Conservation (phyloP, 2,329 filamentous ascomycete species). For the Aspergillus hortae region DNA sequence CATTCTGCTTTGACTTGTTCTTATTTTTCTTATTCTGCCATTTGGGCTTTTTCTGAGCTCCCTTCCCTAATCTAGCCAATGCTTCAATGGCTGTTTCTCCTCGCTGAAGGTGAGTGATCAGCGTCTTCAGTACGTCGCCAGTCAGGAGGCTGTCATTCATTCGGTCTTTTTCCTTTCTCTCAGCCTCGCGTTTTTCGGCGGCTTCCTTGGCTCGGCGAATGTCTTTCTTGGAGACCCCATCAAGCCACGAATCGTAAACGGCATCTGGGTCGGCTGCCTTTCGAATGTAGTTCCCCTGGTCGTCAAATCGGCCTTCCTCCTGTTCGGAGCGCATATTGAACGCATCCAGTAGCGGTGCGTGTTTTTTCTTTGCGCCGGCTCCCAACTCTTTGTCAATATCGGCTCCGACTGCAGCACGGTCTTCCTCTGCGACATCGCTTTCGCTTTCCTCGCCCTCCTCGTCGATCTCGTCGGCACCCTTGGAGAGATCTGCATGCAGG, state of each 20-base stretch:
- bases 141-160: slow-evolving; percentile 72
- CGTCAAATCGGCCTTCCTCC: slow-evolving; percentile 90
- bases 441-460: slow-evolving; percentile 60
- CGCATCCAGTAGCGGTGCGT: slow-evolving; percentile 90
- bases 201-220: slow-evolving; percentile 85
- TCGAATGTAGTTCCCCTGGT: slow-evolving; percentile 84
- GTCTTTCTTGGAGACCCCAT: slow-evolving; percentile 89
- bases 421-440: slow-evolving; percentile 62
- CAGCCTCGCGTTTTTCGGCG: slow-evolving; percentile 77
- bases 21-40: slow-evolving; percentile 60
- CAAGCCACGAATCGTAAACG: slow-evolving; percentile 86
- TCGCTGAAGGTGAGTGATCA: slow-evolving; percentile 71
- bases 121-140: slow-evolving; percentile 66
- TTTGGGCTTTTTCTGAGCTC: slow-evolving; percentile 56
- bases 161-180: slow-evolving; percentile 66
- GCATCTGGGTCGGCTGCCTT: slow-evolving; percentile 87
- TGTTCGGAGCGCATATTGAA: slow-evolving; percentile 92
- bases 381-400: slow-evolving; percentile 86
- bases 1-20: slow-evolving; percentile 47
- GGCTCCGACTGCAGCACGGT: slow-evolving; percentile 67
- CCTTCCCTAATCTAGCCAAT: slow-evolving; percentile 72
- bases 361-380: slow-evolving; percentile 82
- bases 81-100: slow-evolving; percentile 88
- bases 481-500: slow-evolving; percentile 55
- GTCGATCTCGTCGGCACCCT: slow-evolving; percentile 51